A percentile compares a stretch with the other conserved stretches of the same genome.
These are phyloP conservation scores for Chlorencoelia australis DNA, from an alignment of 2,329 filamentous ascomycete genomes.

Conservation along the genomic window DNA sequence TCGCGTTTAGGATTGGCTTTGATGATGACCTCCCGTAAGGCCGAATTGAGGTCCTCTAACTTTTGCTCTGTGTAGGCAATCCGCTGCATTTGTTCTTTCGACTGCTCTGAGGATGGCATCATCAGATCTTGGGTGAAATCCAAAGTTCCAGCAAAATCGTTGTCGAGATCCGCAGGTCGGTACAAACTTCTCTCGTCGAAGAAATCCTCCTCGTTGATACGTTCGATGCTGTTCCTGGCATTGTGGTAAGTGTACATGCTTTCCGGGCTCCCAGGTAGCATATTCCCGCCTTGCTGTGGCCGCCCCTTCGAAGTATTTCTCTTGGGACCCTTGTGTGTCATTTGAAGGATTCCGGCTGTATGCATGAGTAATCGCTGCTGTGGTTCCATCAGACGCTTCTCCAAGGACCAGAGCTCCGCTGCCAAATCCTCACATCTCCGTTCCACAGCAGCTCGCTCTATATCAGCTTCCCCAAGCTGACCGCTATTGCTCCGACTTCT, in stretches of 20 bases:
- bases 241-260: conserved; percentile 63
- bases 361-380: conserved; percentile 75
- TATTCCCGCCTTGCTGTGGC: conserved; percentile 34
- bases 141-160: conserved; percentile 32
- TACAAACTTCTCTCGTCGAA: conserved; percentile 75
- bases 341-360: conserved; percentile 82
- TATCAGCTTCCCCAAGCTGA: conserved; percentile 48
- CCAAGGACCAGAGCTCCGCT: conserved; percentile 67
- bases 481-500: conserved; percentile 33
- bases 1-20: conserved; percentile 43
- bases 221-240: conserved; percentile 48
- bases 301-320: conserved; percentile 35
- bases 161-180: conserved; percentile 54
- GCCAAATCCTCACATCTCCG: conserved; percentile 80
- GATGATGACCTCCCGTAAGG: conserved; percentile 57
- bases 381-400: conserved; percentile 65
- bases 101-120: conserved; percentile 8
- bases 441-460: conserved; percentile 64
- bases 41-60: conserved; percentile 57
- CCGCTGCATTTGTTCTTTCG: conserved; percentile 33
- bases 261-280: conserved; percentile 68
- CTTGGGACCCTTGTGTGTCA: conserved; percentile 70
- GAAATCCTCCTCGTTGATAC: conserved; percentile 44
- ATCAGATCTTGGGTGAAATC: conserved; percentile 8
- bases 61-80: conserved; percentile 54